phyloP scores from a whole-genome alignment of 805 yeast species.

The Metschnikowia vanudenii region DNA sequence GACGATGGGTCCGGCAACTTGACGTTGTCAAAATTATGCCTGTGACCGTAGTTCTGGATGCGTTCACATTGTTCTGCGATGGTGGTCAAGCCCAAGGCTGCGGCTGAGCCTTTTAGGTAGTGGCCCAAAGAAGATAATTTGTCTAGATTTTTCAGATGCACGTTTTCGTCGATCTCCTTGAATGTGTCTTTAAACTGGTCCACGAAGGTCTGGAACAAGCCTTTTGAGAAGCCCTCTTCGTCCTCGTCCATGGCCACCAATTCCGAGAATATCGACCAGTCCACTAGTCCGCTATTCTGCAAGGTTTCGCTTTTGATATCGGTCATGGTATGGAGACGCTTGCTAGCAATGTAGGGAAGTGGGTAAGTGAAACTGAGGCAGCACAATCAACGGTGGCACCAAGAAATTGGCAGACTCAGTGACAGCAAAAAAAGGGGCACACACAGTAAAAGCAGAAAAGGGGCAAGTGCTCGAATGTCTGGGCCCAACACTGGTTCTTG shows the following conservation, averaged over 20 bases:
- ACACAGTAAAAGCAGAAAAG: too few relatives aligned
- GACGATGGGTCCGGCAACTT: too few relatives aligned
- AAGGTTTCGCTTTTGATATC: conserved; percentile 23
- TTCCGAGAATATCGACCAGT: conserved; percentile 87
- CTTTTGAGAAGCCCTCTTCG: conserved; percentile 82
- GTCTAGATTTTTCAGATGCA: conserved; percentile 47
- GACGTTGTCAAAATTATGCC: conserved; percentile 40
- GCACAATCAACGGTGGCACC: too few relatives aligned
- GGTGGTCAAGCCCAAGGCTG: conserved; percentile 81
- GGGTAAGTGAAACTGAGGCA: too few relatives aligned
- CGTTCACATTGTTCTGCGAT: conserved; percentile 88
- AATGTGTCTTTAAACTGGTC: conserved; percentile 88
- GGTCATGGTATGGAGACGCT: too few relatives aligned
- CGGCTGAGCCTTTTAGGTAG: conserved; percentile 92
- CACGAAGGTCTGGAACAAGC: conserved; percentile 77
- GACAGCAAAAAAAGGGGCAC: too few relatives aligned
- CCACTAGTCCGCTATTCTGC: conserved; percentile 64
- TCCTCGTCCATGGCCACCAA: conserved; percentile 95
- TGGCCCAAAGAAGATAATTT: conserved; percentile 80
- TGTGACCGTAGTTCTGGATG: conserved; percentile 84
- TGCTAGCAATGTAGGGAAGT: too few relatives aligned
- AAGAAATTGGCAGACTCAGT: too few relatives aligned
- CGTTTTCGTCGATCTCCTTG: conserved; percentile 60
- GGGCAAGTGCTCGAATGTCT: too few relatives aligned
- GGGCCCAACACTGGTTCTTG: too few relatives aligned